Evolutionary conservation across 305 asterid genomes (phyloP).

Genomic region (Fraxinus albicans): DNA sequence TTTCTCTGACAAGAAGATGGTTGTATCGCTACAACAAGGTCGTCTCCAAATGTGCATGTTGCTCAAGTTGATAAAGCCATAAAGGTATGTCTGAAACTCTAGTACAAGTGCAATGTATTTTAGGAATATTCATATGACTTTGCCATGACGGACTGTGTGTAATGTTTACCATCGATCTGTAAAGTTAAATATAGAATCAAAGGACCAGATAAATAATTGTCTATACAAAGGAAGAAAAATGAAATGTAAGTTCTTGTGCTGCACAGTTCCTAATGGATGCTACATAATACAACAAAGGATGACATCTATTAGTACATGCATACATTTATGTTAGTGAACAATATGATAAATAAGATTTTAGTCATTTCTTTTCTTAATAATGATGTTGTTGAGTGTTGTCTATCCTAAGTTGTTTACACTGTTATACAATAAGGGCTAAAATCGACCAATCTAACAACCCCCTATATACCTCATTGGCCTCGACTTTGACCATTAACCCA

Average conservation of each 20-base stretch:
- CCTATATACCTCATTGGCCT: background rate
- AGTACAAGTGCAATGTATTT: background rate
- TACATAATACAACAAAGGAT: too few relatives aligned
- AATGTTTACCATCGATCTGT: background rate
- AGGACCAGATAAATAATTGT: background rate
- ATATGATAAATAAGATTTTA: background rate
- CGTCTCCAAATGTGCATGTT: background rate
- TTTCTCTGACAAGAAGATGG: background rate
- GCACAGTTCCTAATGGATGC: background rate
- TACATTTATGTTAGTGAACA: background rate
- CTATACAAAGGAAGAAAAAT: background rate
- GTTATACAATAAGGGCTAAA: conserved; percentile 7
- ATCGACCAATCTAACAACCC: background rate
- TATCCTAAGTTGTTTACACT: conserved; percentile 5
- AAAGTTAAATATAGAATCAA: background rate
- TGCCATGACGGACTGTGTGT: background rate
- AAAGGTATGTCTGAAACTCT: background rate
- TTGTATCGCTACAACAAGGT: background rate
- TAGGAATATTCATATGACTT: background rate
- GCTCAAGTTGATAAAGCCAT: background rate
- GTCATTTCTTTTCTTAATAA: background rate
- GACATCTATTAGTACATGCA: conserved; percentile 12
- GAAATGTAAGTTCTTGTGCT: background rate
- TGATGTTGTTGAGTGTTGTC: background rate
- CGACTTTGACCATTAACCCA: background rate